These are phyloP conservation scores for Pythium pyrilobum DNA, from an alignment of 352 stramenopile species.

Conservation along the genomic window DNA sequence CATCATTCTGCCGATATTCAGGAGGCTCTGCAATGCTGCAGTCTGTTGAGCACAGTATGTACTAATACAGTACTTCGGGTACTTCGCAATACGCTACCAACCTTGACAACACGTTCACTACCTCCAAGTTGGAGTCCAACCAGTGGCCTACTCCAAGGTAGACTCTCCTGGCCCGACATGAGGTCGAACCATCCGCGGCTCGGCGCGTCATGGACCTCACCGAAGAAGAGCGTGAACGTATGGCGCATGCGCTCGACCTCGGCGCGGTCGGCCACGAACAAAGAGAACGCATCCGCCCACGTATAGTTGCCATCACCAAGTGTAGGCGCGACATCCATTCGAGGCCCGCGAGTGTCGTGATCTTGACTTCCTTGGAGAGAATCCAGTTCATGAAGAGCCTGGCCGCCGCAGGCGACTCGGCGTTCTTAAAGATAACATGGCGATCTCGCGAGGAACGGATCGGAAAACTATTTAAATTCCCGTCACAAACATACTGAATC, in stretches of 20 bases:
- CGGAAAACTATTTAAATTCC: no score
- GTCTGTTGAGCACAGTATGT: no score
- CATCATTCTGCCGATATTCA: no score
- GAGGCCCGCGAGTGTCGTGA: slow-evolving; percentile 18
- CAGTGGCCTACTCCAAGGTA: no score
- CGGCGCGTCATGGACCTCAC: slow-evolving; percentile 39
- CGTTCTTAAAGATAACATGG: slow-evolving; percentile 52
- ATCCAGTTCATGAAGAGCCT: slow-evolving; percentile 62
- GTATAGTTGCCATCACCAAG: slow-evolving; percentile 17
- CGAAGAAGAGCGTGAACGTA: slow-evolving; percentile 54
- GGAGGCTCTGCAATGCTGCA: no score
- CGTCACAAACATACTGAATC: no score
- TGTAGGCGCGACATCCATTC: slow-evolving; percentile 29
- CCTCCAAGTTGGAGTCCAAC: no score
- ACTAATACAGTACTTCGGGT: no score
- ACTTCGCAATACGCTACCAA: no score
- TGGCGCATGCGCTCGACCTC: slow-evolving; percentile 29
- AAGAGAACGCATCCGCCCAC: slow-evolving; percentile 30
- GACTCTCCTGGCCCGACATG: no score
- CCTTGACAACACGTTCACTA: no score
- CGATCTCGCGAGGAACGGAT: slow-evolving; percentile 46
- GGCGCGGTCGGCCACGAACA: slow-evolving; percentile 47
- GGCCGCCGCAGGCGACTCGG: slow-evolving; percentile 36
- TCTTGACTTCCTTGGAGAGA: slow-evolving; percentile 30
- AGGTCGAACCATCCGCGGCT: slow-evolving; percentile 33